Base-by-base conservation (phyloP, 495 filamentous ascomycete species). In the Aspergillus sclerotiicarbonarius region DNA sequence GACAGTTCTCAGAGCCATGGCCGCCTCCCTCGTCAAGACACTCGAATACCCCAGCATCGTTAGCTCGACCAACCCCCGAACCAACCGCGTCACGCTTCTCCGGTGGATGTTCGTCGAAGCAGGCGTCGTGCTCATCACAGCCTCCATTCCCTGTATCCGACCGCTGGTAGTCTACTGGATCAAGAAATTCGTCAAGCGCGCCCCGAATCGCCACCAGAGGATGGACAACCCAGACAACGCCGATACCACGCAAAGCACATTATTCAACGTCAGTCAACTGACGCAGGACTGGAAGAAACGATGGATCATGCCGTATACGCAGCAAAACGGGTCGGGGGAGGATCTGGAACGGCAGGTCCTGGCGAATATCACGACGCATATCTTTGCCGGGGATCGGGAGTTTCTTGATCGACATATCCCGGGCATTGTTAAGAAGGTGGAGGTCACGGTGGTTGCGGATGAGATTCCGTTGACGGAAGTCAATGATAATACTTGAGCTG, bases 81-180 rank as follows among this genome's bases (percentile, higher is more conserved):
- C 31, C 43, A 56, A 56, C 44, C 44, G 44, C 32, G 43, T 56
- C 44, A 35, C 30, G 10, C 54, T 56, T 29, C 54, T 56, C 16
- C 54, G 54, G 0, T 56, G 44, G 44, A 48, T 37, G 44, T 49
- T 56, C 44, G 25, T 56, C 44, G 54, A 56, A 20, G 63, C 65
- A 13, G 68, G 68, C 33, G 20, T 73, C 5, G 69, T 73, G 12
- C 71, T 73, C 21, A 66, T 73, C 16, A 71, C 68, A 3, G 64
- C 68, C 1, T 73, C 70, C 0, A 62, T 73, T 4, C 70, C 70
- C 0, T 68, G 62, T 20, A 55, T 71, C 16, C 63, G 69, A 15
- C 67, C 69, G 0, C 50, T 73, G 29, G 46, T 57, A 1, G 15
- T 41, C n/a, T 25, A 29, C 13, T 45, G 37, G 21, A 31, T 31